Evolutionary conservation across 495 filamentous ascomycete species (phyloP).

Genomic region (Bombardia bombarda): DNA sequence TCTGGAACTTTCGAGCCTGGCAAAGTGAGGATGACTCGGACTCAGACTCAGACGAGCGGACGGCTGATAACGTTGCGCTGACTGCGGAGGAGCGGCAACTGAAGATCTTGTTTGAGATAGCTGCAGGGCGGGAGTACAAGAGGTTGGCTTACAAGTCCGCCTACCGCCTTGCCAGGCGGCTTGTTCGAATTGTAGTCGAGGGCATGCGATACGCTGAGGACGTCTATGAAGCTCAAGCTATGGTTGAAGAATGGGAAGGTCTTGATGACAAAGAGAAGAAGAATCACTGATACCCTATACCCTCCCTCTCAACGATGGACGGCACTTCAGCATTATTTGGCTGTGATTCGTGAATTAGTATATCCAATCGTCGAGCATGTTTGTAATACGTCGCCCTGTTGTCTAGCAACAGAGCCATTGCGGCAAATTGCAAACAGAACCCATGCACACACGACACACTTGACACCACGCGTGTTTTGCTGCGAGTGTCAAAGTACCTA

Average conservation of each 20-base stretch:
- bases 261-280: neutral
- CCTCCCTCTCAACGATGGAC: too few relatives aligned
- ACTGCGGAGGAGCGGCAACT: neutral
- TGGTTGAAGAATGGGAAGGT: neutral
- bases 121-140: neutral
- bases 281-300: too few relatives aligned
- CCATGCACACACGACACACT: too few relatives aligned
- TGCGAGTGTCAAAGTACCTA: too few relatives aligned
- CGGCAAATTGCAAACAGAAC: too few relatives aligned
- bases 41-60: neutral
- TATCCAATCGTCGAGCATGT: too few relatives aligned
- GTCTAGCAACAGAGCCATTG: too few relatives aligned
- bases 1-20: constrained; percentile 4
- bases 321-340: too few relatives aligned
- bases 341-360: too few relatives aligned
- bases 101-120: constrained; percentile 1
- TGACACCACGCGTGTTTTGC: too few relatives aligned
- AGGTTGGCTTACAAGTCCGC: constrained; percentile 1
- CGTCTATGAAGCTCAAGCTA: neutral
- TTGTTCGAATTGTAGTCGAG: constrained; percentile 1
- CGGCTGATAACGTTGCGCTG: neutral
- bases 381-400: too few relatives aligned
- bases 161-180: neutral
- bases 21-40: neutral
- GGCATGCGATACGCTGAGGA: neutral